Percentiles rank a stretch among this genome's conserved stretches.
Evolutionary conservation across 768 basidiomycete species (phyloP).

Genomic region (Rhodotorula paludigena): DNA sequence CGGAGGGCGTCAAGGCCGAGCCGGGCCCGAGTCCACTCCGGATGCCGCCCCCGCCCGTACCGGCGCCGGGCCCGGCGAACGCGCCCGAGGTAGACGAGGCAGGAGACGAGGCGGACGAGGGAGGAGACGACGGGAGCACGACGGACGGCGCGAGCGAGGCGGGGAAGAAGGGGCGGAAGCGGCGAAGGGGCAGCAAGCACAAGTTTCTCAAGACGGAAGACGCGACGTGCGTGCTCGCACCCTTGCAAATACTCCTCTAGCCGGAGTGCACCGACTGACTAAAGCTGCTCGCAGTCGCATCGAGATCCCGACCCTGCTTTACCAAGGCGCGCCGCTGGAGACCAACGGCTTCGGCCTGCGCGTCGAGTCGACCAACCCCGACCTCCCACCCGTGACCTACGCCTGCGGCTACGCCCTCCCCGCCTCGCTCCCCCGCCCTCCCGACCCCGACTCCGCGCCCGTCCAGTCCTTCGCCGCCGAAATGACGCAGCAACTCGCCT

Average conservation of each 20-base stretch:
- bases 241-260: too few relatives aligned
- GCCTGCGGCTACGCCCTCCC: not conserved
- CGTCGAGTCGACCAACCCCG: not conserved
- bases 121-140: too few relatives aligned
- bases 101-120: too few relatives aligned
- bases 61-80: not conserved
- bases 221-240: too few relatives aligned
- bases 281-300: not conserved
- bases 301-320: not conserved
- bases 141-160: too few relatives aligned
- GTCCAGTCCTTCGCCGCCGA: not conserved
- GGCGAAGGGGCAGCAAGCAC: too few relatives aligned
- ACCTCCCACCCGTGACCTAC: not conserved
- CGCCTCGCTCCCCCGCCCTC: not conserved
- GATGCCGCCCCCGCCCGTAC: not conserved
- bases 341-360: not conserved
- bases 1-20: constrained; percentile 2
- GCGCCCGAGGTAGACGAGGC: not conserved
- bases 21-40: not conserved
- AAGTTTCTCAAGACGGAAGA: too few relatives aligned
- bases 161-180: too few relatives aligned
- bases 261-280: too few relatives aligned
- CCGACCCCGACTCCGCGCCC: not conserved
- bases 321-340: not conserved
- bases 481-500: not conserved